Conservation (phyloP, 1,284 basidiomycete genomes). For the Ceratobasidium sp. region DNA sequence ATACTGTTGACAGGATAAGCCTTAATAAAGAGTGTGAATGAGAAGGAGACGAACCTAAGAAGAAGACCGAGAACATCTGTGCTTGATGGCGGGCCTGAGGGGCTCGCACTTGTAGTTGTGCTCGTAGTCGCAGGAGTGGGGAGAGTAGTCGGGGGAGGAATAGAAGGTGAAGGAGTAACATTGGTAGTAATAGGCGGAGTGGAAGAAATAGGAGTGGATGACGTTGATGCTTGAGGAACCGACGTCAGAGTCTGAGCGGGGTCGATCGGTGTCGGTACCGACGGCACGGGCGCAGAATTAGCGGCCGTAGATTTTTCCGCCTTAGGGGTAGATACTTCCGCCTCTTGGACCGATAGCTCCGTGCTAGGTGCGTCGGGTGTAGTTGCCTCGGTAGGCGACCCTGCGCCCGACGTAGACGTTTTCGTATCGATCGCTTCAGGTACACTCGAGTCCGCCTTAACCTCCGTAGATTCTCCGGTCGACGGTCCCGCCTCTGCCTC, state of each 20-base stretch:
- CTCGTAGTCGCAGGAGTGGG: background rate
- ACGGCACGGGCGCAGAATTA: too few species aligned
- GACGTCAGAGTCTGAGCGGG: too few species aligned
- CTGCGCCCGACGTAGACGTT: background rate
- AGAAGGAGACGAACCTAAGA: slow-evolving; percentile 67
- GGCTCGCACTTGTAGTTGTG: background rate
- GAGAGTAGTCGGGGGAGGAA: background rate
- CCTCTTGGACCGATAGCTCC: too few species aligned
- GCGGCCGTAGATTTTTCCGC: too few species aligned
- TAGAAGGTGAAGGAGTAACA: too few species aligned
- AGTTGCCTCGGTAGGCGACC: too few species aligned
- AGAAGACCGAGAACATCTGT: slow-evolving; percentile 84
- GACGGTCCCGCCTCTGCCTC: too few species aligned
- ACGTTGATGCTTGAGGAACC: background rate
- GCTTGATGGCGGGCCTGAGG: slow-evolving; percentile 57
- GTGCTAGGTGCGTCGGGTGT: too few species aligned
- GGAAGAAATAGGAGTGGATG: background rate
- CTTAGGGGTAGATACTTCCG: too few species aligned
- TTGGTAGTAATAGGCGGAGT: background rate
- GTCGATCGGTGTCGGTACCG: too few species aligned
- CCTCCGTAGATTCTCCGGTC: background rate
- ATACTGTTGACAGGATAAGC: slow-evolving; percentile 16
- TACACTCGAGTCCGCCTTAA: background rate
- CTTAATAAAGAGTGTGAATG: slow-evolving; percentile 41
- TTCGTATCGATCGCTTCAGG: background rate